These are phyloP conservation scores for Trichoderma pleuroti DNA, from an alignment of 2,329 filamentous ascomycete genomes.

Conservation along the genomic window DNA sequence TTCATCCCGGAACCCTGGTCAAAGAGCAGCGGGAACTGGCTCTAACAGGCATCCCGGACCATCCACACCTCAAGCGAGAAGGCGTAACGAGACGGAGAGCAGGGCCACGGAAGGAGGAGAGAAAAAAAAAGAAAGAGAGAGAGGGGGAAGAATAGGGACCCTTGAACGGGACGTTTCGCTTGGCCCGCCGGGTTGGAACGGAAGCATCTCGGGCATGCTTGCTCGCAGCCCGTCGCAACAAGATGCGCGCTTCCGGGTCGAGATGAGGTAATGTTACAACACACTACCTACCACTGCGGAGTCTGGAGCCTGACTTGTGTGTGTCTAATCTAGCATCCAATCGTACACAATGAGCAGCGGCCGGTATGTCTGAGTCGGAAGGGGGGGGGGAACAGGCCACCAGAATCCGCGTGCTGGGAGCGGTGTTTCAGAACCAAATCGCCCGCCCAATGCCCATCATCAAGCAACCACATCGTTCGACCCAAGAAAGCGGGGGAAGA, in stretches of 20 bases:
- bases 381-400: background rate
- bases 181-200: background rate
- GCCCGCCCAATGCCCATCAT: background rate
- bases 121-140: background rate
- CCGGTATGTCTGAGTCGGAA: background rate
- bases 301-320: background rate
- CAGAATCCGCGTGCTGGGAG: background rate
- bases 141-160: background rate
- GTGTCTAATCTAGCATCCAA: background rate
- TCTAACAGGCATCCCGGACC: slow-evolving; percentile 23
- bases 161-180: background rate
- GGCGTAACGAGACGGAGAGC: slow-evolving; percentile 1
- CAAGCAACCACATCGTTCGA: background rate
- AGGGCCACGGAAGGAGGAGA: background rate
- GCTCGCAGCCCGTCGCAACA: background rate
- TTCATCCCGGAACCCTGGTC: slow-evolving; percentile 15
- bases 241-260: background rate
- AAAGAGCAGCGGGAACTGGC: slow-evolving; percentile 15
- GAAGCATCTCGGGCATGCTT: slow-evolving; percentile 5
- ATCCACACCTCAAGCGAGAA: slow-evolving; percentile 10
- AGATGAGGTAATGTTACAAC: slow-evolving; percentile 5
- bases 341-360: background rate
- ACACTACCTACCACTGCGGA: background rate
- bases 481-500: slow-evolving; percentile 11
- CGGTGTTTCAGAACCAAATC: slow-evolving; percentile 4